Percentiles rank a stretch among this genome's conserved stretches.
These are phyloP conservation scores for Corylus heterophylla DNA, from an alignment of 306 rosid species.

Conservation along the genomic window DNA sequence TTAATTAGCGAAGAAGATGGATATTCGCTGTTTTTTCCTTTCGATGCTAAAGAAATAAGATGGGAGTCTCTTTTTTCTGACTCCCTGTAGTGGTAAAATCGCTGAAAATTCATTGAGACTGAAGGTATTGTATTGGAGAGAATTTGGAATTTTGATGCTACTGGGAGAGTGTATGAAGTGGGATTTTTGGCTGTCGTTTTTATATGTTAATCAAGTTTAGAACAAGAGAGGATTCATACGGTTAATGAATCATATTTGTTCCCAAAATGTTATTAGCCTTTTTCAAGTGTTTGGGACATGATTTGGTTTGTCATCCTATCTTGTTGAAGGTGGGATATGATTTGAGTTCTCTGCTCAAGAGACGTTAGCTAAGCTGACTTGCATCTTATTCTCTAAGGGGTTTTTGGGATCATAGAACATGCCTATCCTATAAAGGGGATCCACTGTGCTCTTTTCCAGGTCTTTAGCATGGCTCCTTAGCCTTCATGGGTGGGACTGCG, in stretches of 20 bases:
- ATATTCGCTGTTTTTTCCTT: not conserved
- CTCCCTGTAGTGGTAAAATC: not conserved
- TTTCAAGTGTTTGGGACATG: slow-evolving; percentile 10
- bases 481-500: not conserved
- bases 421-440: not conserved
- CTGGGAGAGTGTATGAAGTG: not conserved
- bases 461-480: not conserved
- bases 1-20: not conserved
- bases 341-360: not conserved
- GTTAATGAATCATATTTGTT: not conserved
- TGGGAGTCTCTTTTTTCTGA: not conserved
- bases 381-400: not conserved
- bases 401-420: not conserved
- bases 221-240: not conserved
- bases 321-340: not conserved
- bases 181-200: not conserved
- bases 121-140: not conserved
- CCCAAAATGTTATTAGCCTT: not conserved
- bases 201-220: not conserved
- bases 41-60: not conserved
- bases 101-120: not conserved
- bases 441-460: not conserved
- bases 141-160: not conserved
- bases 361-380: not conserved
- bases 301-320: not conserved